Evolutionary conservation across 176 grass and related monocot genomes (phyloP).

Genomic region (Coix lacrymajobi): DNA sequence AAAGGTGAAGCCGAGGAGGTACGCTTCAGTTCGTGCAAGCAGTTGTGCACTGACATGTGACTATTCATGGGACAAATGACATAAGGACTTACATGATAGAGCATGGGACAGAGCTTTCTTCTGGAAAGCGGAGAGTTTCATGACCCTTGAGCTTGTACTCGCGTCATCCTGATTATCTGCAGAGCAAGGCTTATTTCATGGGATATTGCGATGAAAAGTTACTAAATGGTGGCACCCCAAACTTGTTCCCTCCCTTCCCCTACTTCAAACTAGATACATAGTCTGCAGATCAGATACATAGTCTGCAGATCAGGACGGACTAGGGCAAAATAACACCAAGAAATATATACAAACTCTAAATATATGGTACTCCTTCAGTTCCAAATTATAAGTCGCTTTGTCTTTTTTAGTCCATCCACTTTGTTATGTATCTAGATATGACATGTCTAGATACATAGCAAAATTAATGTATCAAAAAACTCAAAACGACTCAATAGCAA

Average conservation of each 20-base stretch:
- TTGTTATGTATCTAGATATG: no score
- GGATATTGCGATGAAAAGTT: neutral
- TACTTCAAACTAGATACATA: neutral
- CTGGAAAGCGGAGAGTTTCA: conserved; percentile 80
- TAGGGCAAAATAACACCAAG: neutral
- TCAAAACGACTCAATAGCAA: no score
- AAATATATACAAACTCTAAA: neutral
- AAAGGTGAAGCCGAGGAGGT: neutral
- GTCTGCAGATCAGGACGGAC: neutral
- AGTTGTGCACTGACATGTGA: neutral
- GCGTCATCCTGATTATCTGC: conserved; percentile 41
- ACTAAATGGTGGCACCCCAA: neutral
- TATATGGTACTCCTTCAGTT: no score
- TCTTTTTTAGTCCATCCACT: no score
- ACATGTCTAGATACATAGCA: no score
- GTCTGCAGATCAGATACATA: neutral
- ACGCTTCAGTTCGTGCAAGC: conserved; percentile 21
- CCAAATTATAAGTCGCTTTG: no score
- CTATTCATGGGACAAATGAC: neutral
- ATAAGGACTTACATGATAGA: conserved; percentile 62
- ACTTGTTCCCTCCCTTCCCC: neutral
- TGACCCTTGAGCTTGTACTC: conserved; percentile 44
- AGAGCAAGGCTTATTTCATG: neutral
- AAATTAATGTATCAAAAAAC: no score
- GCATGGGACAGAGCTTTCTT: conserved; percentile 80